Evolutionary conservation across 345 rosid genomes (phyloP).

Genomic region (Ceriops decandra): DNA sequence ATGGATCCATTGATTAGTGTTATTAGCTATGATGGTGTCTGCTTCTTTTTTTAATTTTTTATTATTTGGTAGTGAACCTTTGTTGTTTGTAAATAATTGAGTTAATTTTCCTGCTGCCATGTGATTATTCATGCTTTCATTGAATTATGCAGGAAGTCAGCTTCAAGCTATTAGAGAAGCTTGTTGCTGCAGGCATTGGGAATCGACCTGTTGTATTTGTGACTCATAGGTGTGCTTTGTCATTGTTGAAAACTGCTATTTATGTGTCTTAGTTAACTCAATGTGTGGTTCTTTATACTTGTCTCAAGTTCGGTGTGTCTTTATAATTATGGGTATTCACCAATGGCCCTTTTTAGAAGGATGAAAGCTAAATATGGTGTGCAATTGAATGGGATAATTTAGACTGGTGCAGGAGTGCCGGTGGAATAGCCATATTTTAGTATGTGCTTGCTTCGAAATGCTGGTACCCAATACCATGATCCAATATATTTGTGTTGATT

Average conservation of each 20-base stretch:
- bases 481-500: too few relatives aligned
- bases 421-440: neutral
- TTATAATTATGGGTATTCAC: neutral
- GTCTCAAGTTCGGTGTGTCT: too few relatives aligned
- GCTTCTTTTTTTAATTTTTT: neutral
- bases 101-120: constrained; percentile 1
- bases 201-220: constrained; percentile 94
- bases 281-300: neutral
- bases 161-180: constrained; percentile 69
- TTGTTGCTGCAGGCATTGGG: constrained; percentile 89
- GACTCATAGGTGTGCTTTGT: constrained; percentile 69
- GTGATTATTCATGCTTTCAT: constrained; percentile 5
- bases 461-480: too few relatives aligned
- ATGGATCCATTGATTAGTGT: too few relatives aligned
- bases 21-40: too few relatives aligned
- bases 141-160: constrained; percentile 74
- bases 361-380: too few relatives aligned
- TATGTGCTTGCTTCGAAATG: too few relatives aligned
- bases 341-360: neutral
- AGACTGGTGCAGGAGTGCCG: neutral
- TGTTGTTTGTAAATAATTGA: neutral
- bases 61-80: neutral
- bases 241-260: neutral
- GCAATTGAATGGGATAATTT: neutral
- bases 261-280: neutral